Conservation (phyloP, 805 yeast species). For the Grigorovia yakushimaensis region DNA sequence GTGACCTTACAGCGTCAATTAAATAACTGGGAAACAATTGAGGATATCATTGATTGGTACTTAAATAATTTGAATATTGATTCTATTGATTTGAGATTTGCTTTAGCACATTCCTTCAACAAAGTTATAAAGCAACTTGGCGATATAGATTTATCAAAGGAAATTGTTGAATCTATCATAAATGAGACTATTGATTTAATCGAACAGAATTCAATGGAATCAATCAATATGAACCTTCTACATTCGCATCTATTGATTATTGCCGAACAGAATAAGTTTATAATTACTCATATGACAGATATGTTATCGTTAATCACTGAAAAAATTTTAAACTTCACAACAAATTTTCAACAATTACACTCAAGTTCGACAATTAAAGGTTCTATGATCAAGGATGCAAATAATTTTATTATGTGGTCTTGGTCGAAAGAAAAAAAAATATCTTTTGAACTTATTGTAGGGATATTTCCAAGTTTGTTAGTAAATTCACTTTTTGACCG, state of each 20-base stretch:
- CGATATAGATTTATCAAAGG: slow-evolving; percentile 12
- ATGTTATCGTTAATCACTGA: slow-evolving; percentile 3
- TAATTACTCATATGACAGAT: slow-evolving; percentile 7
- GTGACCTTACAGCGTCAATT: slow-evolving; percentile 14
- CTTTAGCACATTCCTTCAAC: slow-evolving; percentile 57
- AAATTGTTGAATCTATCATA: slow-evolving; percentile 23
- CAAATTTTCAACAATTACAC: slow-evolving; percentile 50
- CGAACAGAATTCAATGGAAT: slow-evolving; percentile 7
- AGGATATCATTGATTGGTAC: slow-evolving; percentile 40
- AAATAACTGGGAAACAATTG: slow-evolving; percentile 33
- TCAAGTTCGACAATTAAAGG: slow-evolving; percentile 44
- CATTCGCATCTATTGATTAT: slow-evolving; percentile 30
- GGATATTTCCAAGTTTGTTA: slow-evolving; percentile 32
- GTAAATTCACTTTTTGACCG: slow-evolving; percentile 55
- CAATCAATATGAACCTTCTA: slow-evolving; percentile 24
- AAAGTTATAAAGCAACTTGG: slow-evolving; percentile 33
- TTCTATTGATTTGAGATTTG: slow-evolving; percentile 51
- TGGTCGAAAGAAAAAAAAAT: slow-evolving; percentile 34
- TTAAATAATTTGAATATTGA: slow-evolving; percentile 35
- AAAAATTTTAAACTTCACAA: slow-evolving; percentile 34
- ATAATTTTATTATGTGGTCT: slow-evolving; percentile 82
- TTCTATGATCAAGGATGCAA: slow-evolving; percentile 68
- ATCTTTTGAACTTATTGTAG: slow-evolving; percentile 10
- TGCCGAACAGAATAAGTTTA: slow-evolving; percentile 26
- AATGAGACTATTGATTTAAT: slow-evolving; percentile 14